These are phyloP conservation scores for Pascua guehoae DNA, from an alignment of 1,284 basidiomycete genomes.

Conservation along the genomic window DNA sequence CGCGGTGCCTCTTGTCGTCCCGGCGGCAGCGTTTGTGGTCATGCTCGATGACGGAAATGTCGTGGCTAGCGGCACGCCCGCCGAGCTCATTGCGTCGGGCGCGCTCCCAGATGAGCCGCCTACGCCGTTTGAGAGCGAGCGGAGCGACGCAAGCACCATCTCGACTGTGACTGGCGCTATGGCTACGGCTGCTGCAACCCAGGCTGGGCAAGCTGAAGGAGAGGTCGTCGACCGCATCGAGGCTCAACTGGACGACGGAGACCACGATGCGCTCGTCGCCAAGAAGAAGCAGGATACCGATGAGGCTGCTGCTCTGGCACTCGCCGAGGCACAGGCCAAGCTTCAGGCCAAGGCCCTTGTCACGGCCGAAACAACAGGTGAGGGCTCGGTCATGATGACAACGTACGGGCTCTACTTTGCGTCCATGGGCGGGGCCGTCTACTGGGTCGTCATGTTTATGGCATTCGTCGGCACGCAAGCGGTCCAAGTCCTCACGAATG, in stretches of 20 bases:
- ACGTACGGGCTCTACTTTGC: constrained; percentile 44
- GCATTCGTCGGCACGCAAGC: constrained; percentile 42
- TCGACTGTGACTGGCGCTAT: background rate
- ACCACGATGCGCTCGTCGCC: constrained; percentile 59
- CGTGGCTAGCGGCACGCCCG: constrained; percentile 37
- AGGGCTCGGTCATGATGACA: constrained; percentile 33
- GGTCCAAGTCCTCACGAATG: constrained; percentile 44
- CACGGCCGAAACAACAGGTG: constrained; percentile 33
- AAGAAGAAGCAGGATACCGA: constrained; percentile 34
- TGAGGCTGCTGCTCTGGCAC: constrained; percentile 2
- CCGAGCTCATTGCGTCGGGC: constrained; percentile 27
- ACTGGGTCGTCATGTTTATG: constrained; percentile 37
- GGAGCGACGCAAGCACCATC: background rate
- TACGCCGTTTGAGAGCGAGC: constrained; percentile 9
- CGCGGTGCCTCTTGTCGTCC: constrained; percentile 53
- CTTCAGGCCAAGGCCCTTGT: constrained; percentile 43
- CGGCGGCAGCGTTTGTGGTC: constrained; percentile 48
- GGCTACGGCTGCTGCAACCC: background rate
- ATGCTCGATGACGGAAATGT: constrained; percentile 43
- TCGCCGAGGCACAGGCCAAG: constrained; percentile 6
- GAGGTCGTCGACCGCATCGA: constrained; percentile 26
- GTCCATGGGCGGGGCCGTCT: constrained; percentile 34
- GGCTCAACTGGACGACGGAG: constrained; percentile 56
- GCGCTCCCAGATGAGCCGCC: constrained; percentile 15
- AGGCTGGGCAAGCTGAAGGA: background rate